These are phyloP conservation scores for Termitomyces sp. DNA, from an alignment of 768 basidiomycete genomes.

Conservation along the genomic window DNA sequence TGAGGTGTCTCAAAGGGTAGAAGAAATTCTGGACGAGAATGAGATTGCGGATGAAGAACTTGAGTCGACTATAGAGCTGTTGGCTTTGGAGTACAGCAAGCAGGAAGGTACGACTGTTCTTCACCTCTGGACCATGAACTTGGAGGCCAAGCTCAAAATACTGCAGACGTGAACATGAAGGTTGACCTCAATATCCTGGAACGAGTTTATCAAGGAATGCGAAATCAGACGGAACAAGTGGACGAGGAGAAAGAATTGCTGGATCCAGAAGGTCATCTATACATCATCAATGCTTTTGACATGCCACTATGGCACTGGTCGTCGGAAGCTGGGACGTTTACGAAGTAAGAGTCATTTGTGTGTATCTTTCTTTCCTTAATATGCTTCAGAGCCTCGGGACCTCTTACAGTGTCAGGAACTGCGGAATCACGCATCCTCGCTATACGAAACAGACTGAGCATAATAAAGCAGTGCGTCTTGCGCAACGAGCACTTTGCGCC, in stretches of 20 bases:
- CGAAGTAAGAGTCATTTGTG: conserved; percentile 52
- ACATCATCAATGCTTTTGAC: conserved; percentile 86
- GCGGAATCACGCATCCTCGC: conserved; percentile 79
- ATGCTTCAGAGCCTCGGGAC: conserved; percentile 42
- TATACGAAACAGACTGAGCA: conserved; percentile 79
- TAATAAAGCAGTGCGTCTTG: conserved; percentile 90
- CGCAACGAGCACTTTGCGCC: conserved; percentile 98
- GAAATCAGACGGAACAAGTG: conserved; percentile 55
- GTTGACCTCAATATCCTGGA: conserved; percentile 64
- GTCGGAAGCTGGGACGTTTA: conserved; percentile 79
- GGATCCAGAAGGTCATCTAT: conserved; percentile 79
- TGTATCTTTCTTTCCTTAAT: not conserved
- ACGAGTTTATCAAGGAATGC: conserved; percentile 72
- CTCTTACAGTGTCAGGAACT: conserved; percentile 74
- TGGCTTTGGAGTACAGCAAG: conserved; percentile 85
- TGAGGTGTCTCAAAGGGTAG: conserved; percentile 68
- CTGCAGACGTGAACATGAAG: conserved; percentile 76
- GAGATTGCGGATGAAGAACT: conserved; percentile 68
- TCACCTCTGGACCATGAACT: not conserved
- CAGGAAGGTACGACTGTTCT: conserved; percentile 63
- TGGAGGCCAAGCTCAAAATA: not conserved
- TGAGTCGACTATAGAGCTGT: conserved; percentile 71
- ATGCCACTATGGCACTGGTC: conserved; percentile 97
- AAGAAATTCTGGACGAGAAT: conserved; percentile 67
- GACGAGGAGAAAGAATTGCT: conserved; percentile 57